Evolutionary conservation across 192 early-diverging fungal species (phyloP).

Genomic region (Haplosporangium gracile): DNA sequence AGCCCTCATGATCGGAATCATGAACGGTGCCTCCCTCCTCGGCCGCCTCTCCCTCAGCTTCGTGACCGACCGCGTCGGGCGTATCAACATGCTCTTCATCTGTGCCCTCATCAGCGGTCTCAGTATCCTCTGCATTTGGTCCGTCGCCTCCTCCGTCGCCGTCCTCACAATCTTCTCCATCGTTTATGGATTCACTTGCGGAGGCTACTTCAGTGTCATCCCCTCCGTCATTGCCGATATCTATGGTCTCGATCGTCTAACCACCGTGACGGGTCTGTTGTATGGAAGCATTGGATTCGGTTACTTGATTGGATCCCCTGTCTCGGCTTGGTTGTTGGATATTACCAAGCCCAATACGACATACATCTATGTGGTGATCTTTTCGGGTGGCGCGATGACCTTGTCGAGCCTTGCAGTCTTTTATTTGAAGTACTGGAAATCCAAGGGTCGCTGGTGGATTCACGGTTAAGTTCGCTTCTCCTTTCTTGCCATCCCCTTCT

Average conservation of each 20-base stretch:
- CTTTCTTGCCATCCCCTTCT: not conserved
- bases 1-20: constrained; percentile 52
- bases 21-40: constrained; percentile 55
- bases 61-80: constrained; percentile 53
- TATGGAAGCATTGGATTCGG: constrained; percentile 53
- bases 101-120: constrained; percentile 52
- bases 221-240: constrained; percentile 55
- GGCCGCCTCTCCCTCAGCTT: constrained; percentile 50
- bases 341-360: constrained; percentile 46
- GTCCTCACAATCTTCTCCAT: constrained; percentile 40
- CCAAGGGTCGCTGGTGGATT: constrained; percentile 53
- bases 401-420: constrained; percentile 47
- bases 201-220: constrained; percentile 49
- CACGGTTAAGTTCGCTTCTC: constrained; percentile 15
- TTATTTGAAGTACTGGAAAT: constrained; percentile 50
- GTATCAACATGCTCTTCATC: constrained; percentile 58
- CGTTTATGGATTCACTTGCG: constrained; percentile 56
- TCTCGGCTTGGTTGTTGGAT: constrained; percentile 41
- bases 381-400: constrained; percentile 44
- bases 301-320: constrained; percentile 49
- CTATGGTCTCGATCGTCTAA: constrained; percentile 47
- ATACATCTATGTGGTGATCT: constrained; percentile 53
- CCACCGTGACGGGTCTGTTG: constrained; percentile 45
- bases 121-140: constrained; percentile 54
- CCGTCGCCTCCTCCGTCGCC: constrained; percentile 28